phyloP scores from a whole-genome alignment of 257 asterid species.

The Lycium ferocissimum region DNA sequence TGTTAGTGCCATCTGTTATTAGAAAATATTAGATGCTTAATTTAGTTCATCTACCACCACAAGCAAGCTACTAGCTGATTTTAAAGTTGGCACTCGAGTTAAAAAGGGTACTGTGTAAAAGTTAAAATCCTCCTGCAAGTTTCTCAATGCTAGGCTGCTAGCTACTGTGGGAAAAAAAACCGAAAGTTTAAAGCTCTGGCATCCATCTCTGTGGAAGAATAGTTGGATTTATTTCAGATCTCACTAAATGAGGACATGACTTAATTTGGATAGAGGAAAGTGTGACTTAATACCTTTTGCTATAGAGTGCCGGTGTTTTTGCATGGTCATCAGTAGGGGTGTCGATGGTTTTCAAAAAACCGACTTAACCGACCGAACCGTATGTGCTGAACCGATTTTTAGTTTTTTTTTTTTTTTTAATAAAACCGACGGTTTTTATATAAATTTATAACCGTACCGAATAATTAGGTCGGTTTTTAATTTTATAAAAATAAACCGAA shows the following conservation, averaged over 20 bases:
- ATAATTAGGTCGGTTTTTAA: no score
- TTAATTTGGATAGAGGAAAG: neutral
- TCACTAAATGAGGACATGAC: neutral
- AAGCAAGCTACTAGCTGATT: slow-evolving; percentile 12
- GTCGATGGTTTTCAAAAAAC: no score
- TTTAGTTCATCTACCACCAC: neutral
- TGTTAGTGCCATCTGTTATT: neutral
- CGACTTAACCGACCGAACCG: no score
- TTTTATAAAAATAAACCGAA: no score
- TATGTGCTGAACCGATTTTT: no score
- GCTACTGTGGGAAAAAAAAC: neutral
- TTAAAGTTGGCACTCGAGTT: neutral
- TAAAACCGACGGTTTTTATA: no score
- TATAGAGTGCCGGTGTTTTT: neutral
- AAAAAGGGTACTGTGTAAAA: neutral
- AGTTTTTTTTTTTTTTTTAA: no score
- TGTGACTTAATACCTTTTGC: slow-evolving; percentile 16
- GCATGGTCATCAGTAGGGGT: neutral
- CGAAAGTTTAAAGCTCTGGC: neutral
- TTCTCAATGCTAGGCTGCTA: neutral
- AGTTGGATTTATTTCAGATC: neutral
- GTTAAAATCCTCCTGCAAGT: neutral
- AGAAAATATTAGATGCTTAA: neutral
- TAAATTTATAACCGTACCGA: no score
- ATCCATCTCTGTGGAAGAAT: neutral